Evolutionary conservation across 2,329 filamentous ascomycete species (phyloP).

Genomic region (Talaromyces sp.): DNA sequence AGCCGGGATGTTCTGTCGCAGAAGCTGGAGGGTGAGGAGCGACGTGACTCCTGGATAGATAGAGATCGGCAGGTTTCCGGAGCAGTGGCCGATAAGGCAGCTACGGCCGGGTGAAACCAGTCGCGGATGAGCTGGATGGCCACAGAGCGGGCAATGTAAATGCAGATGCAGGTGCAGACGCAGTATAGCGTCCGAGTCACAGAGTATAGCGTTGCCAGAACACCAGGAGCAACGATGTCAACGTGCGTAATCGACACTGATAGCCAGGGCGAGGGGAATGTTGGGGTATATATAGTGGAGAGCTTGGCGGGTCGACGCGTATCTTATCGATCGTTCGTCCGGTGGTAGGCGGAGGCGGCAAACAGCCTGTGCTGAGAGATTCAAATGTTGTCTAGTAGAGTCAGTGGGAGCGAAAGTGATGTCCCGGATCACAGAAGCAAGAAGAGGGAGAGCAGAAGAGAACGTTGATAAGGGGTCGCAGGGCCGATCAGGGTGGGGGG

Average conservation of each 20-base stretch:
- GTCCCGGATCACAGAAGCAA: background rate
- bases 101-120: background rate
- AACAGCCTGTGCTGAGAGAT: background rate
- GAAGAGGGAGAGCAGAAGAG: background rate
- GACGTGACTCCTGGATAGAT: background rate
- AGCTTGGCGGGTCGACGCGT: background rate
- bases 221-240: background rate
- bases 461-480: background rate
- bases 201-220: constrained; percentile 6
- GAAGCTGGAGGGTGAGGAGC: background rate
- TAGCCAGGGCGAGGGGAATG: background rate
- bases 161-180: constrained; percentile 1
- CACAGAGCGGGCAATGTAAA: background rate
- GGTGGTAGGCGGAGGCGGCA: background rate
- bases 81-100: background rate
- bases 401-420: background rate
- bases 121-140: background rate
- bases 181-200: background rate
- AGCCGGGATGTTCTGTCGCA: background rate
- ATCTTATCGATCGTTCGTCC: background rate
- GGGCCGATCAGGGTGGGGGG: background rate
- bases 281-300: background rate
- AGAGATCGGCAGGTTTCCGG: background rate
- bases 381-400: background rate
- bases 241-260: background rate